Evolutionary conservation across 2,329 filamentous ascomycete genomes (phyloP).

Genomic region (Annulohypoxylon truncatum): DNA sequence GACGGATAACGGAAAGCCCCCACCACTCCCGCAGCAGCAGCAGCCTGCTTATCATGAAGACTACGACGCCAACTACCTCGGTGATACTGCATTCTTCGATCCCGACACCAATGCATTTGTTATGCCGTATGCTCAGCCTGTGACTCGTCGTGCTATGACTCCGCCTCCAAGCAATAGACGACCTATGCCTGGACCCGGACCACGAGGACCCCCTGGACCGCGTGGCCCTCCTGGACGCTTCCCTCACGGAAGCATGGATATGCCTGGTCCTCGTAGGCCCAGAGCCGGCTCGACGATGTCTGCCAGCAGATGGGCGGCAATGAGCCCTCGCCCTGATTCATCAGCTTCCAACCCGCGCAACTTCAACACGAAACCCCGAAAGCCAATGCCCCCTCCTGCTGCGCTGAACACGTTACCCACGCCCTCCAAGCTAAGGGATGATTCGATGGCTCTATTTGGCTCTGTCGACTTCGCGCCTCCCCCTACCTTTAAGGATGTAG

Average conservation of each 20-base stretch:
- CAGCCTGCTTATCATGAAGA: conserved; percentile 75
- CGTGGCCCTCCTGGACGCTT: conserved; percentile 42
- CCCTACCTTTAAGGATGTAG: conserved; percentile 71
- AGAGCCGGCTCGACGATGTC: conserved; percentile 63
- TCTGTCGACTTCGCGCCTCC: conserved; percentile 91
- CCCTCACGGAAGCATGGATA: conserved; percentile 52
- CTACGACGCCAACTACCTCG: conserved; percentile 76
- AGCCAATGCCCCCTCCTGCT: conserved; percentile 75
- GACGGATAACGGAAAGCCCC: conserved; percentile 41
- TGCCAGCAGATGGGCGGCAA: conserved; percentile 49
- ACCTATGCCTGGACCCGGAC: conserved; percentile 50
- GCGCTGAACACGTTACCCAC: conserved; percentile 83
- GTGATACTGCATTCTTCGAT: conserved; percentile 75
- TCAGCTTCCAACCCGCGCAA: conserved; percentile 61
- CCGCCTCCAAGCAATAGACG: conserved; percentile 73
- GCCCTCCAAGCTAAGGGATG: conserved; percentile 85
- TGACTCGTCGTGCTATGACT: conserved; percentile 93
- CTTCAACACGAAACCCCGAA: conserved; percentile 53
- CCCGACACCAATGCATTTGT: conserved; percentile 77
- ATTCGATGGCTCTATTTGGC: conserved; percentile 75
- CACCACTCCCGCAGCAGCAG: conserved; percentile 42
- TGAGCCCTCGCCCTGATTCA: conserved; percentile 51
- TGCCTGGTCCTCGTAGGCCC: conserved; percentile 60
- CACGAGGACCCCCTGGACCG: conserved; percentile 47
- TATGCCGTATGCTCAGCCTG: conserved; percentile 85